Evolutionary conservation across 2,329 filamentous ascomycete species (phyloP), one percentile per base, ranked within the genome.

Genomic region (Akanthomyces lecanii): DNA sequence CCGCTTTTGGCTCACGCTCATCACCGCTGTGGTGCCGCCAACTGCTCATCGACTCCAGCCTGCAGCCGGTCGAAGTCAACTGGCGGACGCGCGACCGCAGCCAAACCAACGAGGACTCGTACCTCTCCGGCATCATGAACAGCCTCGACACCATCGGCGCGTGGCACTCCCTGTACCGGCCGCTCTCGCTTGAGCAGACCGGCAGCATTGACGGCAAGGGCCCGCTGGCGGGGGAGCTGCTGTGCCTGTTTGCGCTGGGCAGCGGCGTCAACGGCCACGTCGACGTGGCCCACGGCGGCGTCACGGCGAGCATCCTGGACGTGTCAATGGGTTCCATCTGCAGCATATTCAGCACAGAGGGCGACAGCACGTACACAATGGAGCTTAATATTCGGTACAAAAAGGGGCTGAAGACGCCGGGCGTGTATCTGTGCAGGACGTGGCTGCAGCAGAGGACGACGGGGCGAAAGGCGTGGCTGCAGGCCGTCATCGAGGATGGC

Each of bases 231-330:
- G 61, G 61, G 4, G 61, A 63, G 61, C 18, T 63, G 36, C 47
- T 59, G 14, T 40, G 28, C 48, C 54, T 63, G 53, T 50, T 63
- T 30, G 16, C 61, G 16, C 65, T 69, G 14, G 67, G 67, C 36
- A 50, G 40, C 53, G 55, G 63, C 5, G 63, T 70, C 16, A 62
- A 67, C 1, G 67, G 67, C 18, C 68, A 70, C 38, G 18, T 40
- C 5, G 66, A 66, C 1, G 63, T 68, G 12, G 63, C 69, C 4
- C 67, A 70, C 40, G 68, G 68, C 10, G 68, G 68, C 11, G 51
- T 70, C 40, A 44, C 65, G 16, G 65, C 67, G 1, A 54, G 63
- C 21, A 48, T 70, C n/a, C 61, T 69, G 8, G 68, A 70, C 52
- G 67, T 67, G 21, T 64, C 64, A 28, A 65, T 66, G 61, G 68